Percentiles rank a stretch among this genome's conserved stretches.
Evolutionary conservation across 2,329 filamentous ascomycete genomes (phyloP).

Genomic region (Colletotrichum godetiae): DNA sequence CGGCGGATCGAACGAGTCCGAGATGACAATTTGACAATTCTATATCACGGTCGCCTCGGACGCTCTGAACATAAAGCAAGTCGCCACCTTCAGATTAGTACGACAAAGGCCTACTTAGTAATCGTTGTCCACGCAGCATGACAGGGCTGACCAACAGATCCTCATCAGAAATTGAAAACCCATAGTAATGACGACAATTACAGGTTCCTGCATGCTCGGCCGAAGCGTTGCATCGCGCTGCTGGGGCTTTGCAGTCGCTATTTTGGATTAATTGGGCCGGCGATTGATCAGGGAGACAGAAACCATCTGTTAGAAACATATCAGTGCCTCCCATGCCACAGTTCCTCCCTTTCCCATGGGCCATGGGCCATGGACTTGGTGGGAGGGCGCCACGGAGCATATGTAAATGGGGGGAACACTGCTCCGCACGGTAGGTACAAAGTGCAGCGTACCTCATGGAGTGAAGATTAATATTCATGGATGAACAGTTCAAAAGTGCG

Average conservation of each 20-base stretch:
- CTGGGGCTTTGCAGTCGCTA: slow-evolving; percentile 3
- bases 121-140: background rate
- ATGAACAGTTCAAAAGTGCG: background rate
- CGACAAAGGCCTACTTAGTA: background rate
- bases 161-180: background rate
- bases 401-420: background rate
- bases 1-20: background rate
- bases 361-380: background rate
- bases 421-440: background rate
- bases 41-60: background rate
- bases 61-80: background rate
- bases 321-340: slow-evolving; percentile 12
- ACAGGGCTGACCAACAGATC: background rate
- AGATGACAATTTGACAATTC: background rate
- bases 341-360: slow-evolving; percentile 3
- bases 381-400: background rate
- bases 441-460: background rate
- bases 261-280: slow-evolving; percentile 19
- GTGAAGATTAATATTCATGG: background rate
- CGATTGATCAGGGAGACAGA: slow-evolving; percentile 12
- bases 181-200: background rate
- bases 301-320: slow-evolving; percentile 27
- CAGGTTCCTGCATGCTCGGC: background rate
- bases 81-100: background rate
- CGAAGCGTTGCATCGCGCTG: background rate